Base-by-base conservation (phyloP, 1,284 basidiomycete genomes). In the Filobasidium uniguttulatum region DNA sequence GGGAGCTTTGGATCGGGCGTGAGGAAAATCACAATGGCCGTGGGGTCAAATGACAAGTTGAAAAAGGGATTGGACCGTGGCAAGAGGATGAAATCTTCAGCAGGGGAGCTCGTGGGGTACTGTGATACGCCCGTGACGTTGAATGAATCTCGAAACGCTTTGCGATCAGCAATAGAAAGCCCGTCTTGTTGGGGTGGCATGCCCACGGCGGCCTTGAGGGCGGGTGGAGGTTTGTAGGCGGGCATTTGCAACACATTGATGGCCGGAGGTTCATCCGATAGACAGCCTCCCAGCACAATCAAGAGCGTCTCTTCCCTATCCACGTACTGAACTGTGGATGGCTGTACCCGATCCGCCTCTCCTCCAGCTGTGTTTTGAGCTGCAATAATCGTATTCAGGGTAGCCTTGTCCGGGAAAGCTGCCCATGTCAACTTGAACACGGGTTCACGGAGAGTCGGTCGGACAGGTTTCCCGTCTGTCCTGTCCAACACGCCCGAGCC, bases 381-480 rank as follows among this genome's bases (percentile, higher is more conserved):
- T 0, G 63, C 56, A 3, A 63, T 54, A 3, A 69, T 44, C 14
- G 58, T 55, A n/a, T 60, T 59, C 46, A 71, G 49, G 8, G 56
- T 55, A 0, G 64, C 52, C 20, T 67, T 62, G 45, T 81, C 78
- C 0, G 79, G 72, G 64, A 82, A 86, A 1, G 77, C 75, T 48
- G 80, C 82, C 90, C 90, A 94, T 0, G 82, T 72, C 5, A 94
- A 73, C 65, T 87, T 89, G 75, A 86, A 91, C 38, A 96, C 80
- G 1, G 89, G 86, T 63, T 93, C 88, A 54, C 80, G 72, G 61
- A 5, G 61, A 53, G 19, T 49, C 55, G 12, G 59, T 62, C 29
- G 46, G 10, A 10, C 20, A 31, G 48, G 15, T 20, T 50, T 23
- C 19, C 50, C 36, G 7, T 57, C 46, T 48, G 58, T 12, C 31